phyloP scores from a whole-genome alignment of 2,329 filamentous ascomycete genomes.

The Geosmithia putterillii region DNA sequence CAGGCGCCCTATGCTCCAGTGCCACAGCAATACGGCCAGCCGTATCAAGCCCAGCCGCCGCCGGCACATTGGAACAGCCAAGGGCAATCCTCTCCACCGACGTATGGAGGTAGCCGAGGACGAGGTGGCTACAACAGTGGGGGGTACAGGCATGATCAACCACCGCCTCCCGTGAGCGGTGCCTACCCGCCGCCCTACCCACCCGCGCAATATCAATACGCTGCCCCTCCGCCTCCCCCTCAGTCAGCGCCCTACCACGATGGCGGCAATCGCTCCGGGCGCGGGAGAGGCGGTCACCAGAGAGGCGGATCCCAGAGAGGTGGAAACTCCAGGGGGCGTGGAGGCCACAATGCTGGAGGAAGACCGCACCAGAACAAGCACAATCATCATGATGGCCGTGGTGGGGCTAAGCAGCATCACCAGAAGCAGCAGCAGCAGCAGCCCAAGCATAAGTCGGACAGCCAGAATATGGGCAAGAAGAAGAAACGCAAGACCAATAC shows the following conservation, averaged over 20 bases:
- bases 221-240: slow-evolving; percentile 24
- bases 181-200: slow-evolving; percentile 26
- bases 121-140: slow-evolving; percentile 31
- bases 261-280: slow-evolving; percentile 20
- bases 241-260: slow-evolving; percentile 12
- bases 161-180: slow-evolving; percentile 17
- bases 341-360: slow-evolving; percentile 34
- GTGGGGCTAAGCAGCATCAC: slow-evolving; percentile 3
- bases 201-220: slow-evolving; percentile 23
- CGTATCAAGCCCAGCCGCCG: slow-evolving; percentile 22
- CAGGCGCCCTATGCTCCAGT: slow-evolving; percentile 27
- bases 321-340: slow-evolving; percentile 20
- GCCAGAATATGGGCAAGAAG: slow-evolving; percentile 43
- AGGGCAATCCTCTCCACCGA: slow-evolving; percentile 17
- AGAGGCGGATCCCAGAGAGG: slow-evolving; percentile 12
- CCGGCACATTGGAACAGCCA: slow-evolving; percentile 21
- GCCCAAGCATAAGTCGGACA: slow-evolving; percentile 19
- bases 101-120: slow-evolving; percentile 24
- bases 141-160: slow-evolving; percentile 18
- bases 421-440: slow-evolving; percentile 6
- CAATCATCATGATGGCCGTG: slow-evolving; percentile 12
- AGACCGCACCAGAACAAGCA: slow-evolving; percentile 21
- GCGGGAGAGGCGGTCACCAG: too few species aligned
- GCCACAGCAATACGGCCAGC: slow-evolving; percentile 21
- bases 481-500: slow-evolving; percentile 64